Conservation (phyloP, 2,329 filamentous ascomycete genomes). For the Penicillium occitanis region DNA sequence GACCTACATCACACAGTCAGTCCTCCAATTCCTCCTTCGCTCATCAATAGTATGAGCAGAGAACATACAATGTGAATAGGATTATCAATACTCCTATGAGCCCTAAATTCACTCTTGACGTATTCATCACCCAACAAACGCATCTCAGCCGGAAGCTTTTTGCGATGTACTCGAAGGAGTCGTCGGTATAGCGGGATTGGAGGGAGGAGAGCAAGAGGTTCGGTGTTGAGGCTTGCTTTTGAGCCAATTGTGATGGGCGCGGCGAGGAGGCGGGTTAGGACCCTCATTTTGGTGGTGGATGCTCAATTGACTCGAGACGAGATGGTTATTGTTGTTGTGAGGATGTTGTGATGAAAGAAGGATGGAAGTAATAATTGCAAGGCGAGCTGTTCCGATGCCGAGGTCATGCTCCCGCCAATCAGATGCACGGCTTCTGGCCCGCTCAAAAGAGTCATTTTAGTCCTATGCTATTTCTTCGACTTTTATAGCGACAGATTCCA, state of each 20-base stretch:
- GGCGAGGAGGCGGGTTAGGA: slow-evolving; percentile 41
- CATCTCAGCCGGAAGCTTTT: slow-evolving; percentile 69
- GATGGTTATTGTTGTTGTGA: neutral
- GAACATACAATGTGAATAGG: slow-evolving; percentile 80
- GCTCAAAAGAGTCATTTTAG: neutral
- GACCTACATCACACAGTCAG: slow-evolving; percentile 60
- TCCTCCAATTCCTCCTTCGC: neutral
- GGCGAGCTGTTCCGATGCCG: slow-evolving; percentile 19
- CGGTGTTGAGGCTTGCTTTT: slow-evolving; percentile 44
- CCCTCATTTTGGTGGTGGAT: slow-evolving; percentile 33
- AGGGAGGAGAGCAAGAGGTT: slow-evolving; percentile 71
- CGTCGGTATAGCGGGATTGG: slow-evolving; percentile 88
- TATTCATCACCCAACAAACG: slow-evolving; percentile 88
- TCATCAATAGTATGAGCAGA: neutral
- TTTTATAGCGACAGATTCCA: slow-evolving; percentile 4
- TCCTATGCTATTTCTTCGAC: neutral
- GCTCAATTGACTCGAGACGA: neutral
- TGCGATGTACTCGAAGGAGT: slow-evolving; percentile 80
- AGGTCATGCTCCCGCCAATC: slow-evolving; percentile 22
- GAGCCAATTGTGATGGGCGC: slow-evolving; percentile 42
- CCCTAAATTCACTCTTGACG: slow-evolving; percentile 86
- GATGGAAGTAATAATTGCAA: neutral
- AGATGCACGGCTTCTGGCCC: slow-evolving; percentile 10
- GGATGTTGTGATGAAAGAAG: neutral
- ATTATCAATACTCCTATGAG: slow-evolving; percentile 81